Evolutionary conservation across 768 basidiomycete species (phyloP).

Genomic region (Auricularia heimuer): DNA sequence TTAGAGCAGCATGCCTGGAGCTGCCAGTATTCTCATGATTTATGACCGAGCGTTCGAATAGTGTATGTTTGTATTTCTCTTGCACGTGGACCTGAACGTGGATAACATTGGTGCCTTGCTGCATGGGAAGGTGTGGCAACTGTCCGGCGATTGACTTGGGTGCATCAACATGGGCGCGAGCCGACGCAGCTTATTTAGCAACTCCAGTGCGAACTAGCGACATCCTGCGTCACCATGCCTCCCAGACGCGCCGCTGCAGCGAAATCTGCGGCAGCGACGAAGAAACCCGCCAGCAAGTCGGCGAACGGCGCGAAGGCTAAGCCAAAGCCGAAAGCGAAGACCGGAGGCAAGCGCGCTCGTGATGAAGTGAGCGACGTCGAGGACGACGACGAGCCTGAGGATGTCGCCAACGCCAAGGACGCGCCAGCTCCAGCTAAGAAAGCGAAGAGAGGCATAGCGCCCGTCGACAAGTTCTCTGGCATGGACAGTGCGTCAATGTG

Average conservation of each 20-base stretch:
- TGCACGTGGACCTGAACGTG: background rate
- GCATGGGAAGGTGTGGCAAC: too few relatives aligned
- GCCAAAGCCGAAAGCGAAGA: background rate
- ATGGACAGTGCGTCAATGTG: conserved; percentile 32
- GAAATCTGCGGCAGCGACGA: conserved; percentile 6
- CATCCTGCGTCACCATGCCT: background rate
- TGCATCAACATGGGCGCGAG: too few relatives aligned
- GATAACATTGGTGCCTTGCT: too few relatives aligned
- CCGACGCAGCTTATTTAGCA: too few relatives aligned
- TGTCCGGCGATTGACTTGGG: too few relatives aligned
- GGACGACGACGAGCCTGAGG: background rate
- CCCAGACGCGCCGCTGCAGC: conserved; percentile 4
- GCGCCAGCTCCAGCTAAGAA: conserved; percentile 20
- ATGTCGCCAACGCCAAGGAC: background rate
- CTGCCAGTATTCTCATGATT: background rate
- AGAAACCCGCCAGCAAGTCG: conserved; percentile 10
- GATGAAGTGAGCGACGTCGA: background rate
- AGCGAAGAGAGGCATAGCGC: conserved; percentile 45
- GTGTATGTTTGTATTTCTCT: background rate
- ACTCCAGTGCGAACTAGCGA: too few relatives aligned
- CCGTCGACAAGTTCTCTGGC: conserved; percentile 41
- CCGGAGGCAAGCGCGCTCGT: background rate
- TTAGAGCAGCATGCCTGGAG: conserved; percentile 11
- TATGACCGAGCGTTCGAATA: background rate
- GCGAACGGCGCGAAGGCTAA: conserved; percentile 2